A percentile compares a stretch with the other conserved stretches of the same genome.
Conservation (phyloP, 257 asterid species). For the Petunia axillaris region DNA sequence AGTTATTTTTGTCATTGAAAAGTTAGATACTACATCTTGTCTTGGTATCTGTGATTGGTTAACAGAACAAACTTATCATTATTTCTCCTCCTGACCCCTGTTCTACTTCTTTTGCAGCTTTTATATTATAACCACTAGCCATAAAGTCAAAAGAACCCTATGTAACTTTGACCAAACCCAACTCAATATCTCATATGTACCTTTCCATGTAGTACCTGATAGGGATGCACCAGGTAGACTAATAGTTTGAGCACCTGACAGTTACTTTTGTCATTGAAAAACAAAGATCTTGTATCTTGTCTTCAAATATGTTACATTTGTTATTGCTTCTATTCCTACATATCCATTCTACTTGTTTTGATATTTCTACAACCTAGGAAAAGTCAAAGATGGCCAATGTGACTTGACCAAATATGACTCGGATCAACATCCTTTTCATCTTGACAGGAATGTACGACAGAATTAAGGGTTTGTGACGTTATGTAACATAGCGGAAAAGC, state of each 20-base stretch:
- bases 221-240: constrained; percentile 10
- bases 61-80: not conserved
- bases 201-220: constrained; percentile 6
- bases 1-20: not conserved
- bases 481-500: not conserved
- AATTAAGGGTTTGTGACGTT: not conserved
- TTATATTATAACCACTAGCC: not conserved
- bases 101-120: not conserved
- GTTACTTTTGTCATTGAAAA: constrained; percentile 1
- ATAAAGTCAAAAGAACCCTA: constrained; percentile 3
- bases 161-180: constrained; percentile 3
- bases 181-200: not conserved
- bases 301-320: not conserved
- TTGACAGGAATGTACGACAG: not conserved
- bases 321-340: not conserved
- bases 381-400: constrained; percentile 10
- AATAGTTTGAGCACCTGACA: not conserved
- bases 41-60: constrained; percentile 13
- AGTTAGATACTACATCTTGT: not conserved
- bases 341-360: not conserved
- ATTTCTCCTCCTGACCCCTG: not conserved
- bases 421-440: constrained; percentile 1
- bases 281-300: not conserved
- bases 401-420: not conserved
- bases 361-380: not conserved